Base-by-base conservation (phyloP, 768 basidiomycete species). In the Pleurotus salmoneostramineus region DNA sequence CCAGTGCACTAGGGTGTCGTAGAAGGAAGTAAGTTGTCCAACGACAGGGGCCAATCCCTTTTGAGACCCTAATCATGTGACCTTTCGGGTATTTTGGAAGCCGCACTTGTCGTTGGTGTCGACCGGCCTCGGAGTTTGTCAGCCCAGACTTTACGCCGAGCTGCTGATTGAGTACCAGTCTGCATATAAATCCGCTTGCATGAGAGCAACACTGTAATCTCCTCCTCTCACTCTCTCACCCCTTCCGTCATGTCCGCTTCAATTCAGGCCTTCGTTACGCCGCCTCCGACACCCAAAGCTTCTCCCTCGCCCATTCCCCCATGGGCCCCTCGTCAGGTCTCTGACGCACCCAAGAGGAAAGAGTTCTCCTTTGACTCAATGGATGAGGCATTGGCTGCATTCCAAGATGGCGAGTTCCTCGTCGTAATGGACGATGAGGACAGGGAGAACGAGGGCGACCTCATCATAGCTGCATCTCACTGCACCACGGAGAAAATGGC, bases 401-500 rank as follows among this genome's bases (percentile, higher is more conserved):
- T 94, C 67, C 76, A 75, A 2, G 77, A 77, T 3, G 95, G 95
- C 1, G 92, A 96, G 67, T 95, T 98, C 62, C 79, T 99, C 56
- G 91, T 99, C 1, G 97, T 98, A 5, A 94, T 98, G 89, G 97
- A 99, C 70, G 96, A 98, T 72, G 92, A 97, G 72, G 78, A 80
- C 62, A 79, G 97, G 59, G 97, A 99, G 75, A 99, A 99, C 69
- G 97, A 99, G 69, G 96, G 97, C 2, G 97, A 99, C 71, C 75
- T 99, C 58, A 93, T 98, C 68, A 89, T 94, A 66, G 85, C 96
- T 11, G 97, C 85, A 2, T 79, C 80, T 27, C 82, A 85, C 52
- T 87, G 92, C 63, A 93, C 95, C 40, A 92, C 93, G 1, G 92
- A 98, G 72, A 92, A 95, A 68, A 98, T 99, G 97, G 96, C 97